A percentile compares a stretch with the other conserved stretches of the same genome.
These are phyloP conservation scores for Myriosclerotinia duriaeana DNA, from an alignment of 2,329 filamentous ascomycete species.

Conservation along the genomic window DNA sequence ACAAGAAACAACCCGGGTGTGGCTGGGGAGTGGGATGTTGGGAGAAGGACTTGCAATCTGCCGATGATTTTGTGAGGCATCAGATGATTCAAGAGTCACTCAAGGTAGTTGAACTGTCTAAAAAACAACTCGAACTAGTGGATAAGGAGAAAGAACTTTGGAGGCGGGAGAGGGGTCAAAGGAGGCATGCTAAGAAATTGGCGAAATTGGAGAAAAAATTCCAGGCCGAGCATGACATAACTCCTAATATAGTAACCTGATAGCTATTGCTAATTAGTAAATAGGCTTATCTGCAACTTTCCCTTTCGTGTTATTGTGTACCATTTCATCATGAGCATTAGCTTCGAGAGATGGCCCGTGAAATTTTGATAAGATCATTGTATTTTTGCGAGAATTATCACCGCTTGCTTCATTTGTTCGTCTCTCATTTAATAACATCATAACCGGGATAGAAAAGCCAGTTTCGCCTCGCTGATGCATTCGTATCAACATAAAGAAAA, in stretches of 20 bases:
- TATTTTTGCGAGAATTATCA: conserved; percentile 16
- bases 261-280: neutral
- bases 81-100: conserved; percentile 33
- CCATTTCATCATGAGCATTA: neutral
- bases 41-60: conserved; percentile 5
- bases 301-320: neutral
- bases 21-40: conserved; percentile 23
- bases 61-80: conserved; percentile 30
- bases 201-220: conserved; percentile 23
- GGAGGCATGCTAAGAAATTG: conserved; percentile 29
- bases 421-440: conserved; percentile 30
- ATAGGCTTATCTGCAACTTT: neutral
- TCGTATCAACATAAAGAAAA: conserved; percentile 30
- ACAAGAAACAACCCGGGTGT: conserved; percentile 21
- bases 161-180: conserved; percentile 39
- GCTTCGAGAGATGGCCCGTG: neutral
- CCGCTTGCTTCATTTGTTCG: conserved; percentile 22
- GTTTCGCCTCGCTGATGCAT: conserved; percentile 43
- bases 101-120: conserved; percentile 43
- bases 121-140: conserved; percentile 41
- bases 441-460: conserved; percentile 27
- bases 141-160: conserved; percentile 49
- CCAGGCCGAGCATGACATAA: conserved; percentile 1
- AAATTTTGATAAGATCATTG: conserved; percentile 1
- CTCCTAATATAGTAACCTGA: neutral